A percentile compares a stretch with the other conserved stretches of the same genome.
Conservation (phyloP, 257 asterid genomes). For the Solanum chiquidenum region DNA sequence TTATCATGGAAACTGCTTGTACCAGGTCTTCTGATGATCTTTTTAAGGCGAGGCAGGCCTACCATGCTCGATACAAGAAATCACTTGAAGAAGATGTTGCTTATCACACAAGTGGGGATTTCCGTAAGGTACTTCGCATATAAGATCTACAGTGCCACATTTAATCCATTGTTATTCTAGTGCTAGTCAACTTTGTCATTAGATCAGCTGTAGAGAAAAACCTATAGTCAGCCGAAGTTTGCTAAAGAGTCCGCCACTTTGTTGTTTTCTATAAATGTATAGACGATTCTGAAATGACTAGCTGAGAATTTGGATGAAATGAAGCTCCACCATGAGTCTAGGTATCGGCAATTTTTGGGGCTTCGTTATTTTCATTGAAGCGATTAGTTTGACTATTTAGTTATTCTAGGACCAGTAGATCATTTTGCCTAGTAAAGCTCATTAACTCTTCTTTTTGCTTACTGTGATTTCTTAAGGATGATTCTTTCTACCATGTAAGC, state of each 20-base stretch:
- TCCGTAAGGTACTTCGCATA: constrained; percentile 49
- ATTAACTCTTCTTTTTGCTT: not conserved
- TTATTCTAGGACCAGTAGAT: not conserved
- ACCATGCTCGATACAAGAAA: constrained; percentile 61
- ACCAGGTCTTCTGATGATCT: constrained; percentile 62
- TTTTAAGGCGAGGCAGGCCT: constrained; percentile 56
- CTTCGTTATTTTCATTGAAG: not conserved
- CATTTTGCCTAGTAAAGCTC: not conserved
- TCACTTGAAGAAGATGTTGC: constrained; percentile 94
- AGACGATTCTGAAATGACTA: not conserved
- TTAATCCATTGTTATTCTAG: not conserved
- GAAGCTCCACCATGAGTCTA: not conserved
- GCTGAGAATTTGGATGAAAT: not conserved
- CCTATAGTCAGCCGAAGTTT: not conserved
- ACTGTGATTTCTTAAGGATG: not conserved
- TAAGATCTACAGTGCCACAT: not conserved
- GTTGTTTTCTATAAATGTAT: not conserved
- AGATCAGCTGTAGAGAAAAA: not conserved
- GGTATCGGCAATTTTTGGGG: not conserved
- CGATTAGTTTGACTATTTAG: not conserved
- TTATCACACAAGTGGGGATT: constrained; percentile 62
- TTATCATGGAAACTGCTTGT: constrained; percentile 72
- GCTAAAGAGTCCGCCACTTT: not conserved
- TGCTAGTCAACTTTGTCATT: not conserved
- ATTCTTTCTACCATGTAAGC: not conserved